Percentiles rank a stretch among this genome's conserved stretches.
Evolutionary conservation across 1,284 basidiomycete species (phyloP).

Genomic region (Schizophyllum amplum): DNA sequence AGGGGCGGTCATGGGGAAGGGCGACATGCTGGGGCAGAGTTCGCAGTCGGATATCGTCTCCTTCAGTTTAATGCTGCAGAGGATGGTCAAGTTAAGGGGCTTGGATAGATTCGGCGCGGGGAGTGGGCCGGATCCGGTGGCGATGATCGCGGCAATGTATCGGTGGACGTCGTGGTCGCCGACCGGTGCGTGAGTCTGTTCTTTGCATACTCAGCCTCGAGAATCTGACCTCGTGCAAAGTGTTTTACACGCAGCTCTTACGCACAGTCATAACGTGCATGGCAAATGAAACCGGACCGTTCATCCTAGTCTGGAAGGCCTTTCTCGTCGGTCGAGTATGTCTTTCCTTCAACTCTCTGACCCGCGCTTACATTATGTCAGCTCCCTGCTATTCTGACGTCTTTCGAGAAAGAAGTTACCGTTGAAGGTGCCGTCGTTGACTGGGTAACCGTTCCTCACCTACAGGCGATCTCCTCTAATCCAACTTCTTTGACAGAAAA

Average conservation of each 20-base stretch:
- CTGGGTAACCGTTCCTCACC: slow-evolving; percentile 36
- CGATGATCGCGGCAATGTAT: slow-evolving; percentile 47
- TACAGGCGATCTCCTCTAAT: not conserved
- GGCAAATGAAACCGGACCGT: slow-evolving; percentile 33
- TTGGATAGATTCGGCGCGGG: slow-evolving; percentile 55
- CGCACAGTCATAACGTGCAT: slow-evolving; percentile 54
- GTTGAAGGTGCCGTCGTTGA: slow-evolving; percentile 34
- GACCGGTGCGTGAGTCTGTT: not conserved
- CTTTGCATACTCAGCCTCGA: not conserved
- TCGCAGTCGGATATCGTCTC: slow-evolving; percentile 58
- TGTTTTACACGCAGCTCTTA: slow-evolving; percentile 63
- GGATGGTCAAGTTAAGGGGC: slow-evolving; percentile 36
- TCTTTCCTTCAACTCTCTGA: slow-evolving; percentile 7
- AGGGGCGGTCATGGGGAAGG: slow-evolving; percentile 50
- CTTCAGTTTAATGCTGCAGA: slow-evolving; percentile 49
- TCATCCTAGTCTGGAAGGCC: slow-evolving; percentile 51
- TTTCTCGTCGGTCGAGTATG: slow-evolving; percentile 65
- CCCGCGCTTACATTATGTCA: slow-evolving; percentile 19
- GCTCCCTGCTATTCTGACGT: slow-evolving; percentile 52
- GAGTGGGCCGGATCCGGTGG: slow-evolving; percentile 42
- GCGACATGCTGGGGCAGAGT: slow-evolving; percentile 43
- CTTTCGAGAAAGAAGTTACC: slow-evolving; percentile 34
- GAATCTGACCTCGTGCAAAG: slow-evolving; percentile 17
- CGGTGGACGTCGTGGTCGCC: slow-evolving; percentile 63
- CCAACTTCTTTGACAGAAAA: slow-evolving; percentile 30